Percentiles rank a stretch among this genome's conserved stretches.
Conservation (phyloP, 768 basidiomycete genomes). For the Xerocomellus chrysenteron region DNA sequence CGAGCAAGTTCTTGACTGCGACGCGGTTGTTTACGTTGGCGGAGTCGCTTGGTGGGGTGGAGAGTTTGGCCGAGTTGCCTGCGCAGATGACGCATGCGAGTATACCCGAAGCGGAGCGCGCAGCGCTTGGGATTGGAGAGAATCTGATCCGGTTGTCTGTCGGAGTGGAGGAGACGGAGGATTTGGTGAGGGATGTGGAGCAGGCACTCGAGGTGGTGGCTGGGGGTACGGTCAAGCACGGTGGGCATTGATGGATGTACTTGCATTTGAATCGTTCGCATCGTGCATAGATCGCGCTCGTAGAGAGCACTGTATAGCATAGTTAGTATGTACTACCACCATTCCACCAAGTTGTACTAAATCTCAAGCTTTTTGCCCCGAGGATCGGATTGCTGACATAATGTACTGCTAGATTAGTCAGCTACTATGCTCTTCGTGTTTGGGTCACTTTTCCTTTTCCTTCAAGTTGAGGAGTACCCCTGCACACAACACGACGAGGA, state of each 20-base stretch:
- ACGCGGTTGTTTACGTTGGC: conserved; percentile 76
- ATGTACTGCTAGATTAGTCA: too few species aligned
- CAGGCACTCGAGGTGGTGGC: conserved; percentile 26
- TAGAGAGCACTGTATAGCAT: too few species aligned
- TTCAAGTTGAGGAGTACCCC: too few species aligned
- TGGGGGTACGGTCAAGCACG: neutral
- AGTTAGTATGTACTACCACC: too few species aligned
- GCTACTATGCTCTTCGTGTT: too few species aligned
- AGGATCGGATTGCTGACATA: too few species aligned
- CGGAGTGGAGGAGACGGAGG: conserved; percentile 85
- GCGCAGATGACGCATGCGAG: conserved; percentile 86
- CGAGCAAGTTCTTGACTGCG: conserved; percentile 65
- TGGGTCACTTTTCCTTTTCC: too few species aligned
- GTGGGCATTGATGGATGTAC: neutral
- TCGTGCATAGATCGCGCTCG: too few species aligned
- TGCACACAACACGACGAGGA: too few species aligned
- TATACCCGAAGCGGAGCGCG: conserved; percentile 67
- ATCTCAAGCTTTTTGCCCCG: too few species aligned
- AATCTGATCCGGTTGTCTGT: conserved; percentile 79
- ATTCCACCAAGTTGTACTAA: too few species aligned
- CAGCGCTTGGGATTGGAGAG: conserved; percentile 70
- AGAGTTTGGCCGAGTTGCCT: conserved; percentile 86
- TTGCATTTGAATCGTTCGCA: neutral
- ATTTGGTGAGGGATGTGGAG: conserved; percentile 51
- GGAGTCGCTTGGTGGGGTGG: conserved; percentile 89